phyloP scores from a whole-genome alignment of 2,329 filamentous ascomycete genomes.

The Aspergillus sp. region DNA sequence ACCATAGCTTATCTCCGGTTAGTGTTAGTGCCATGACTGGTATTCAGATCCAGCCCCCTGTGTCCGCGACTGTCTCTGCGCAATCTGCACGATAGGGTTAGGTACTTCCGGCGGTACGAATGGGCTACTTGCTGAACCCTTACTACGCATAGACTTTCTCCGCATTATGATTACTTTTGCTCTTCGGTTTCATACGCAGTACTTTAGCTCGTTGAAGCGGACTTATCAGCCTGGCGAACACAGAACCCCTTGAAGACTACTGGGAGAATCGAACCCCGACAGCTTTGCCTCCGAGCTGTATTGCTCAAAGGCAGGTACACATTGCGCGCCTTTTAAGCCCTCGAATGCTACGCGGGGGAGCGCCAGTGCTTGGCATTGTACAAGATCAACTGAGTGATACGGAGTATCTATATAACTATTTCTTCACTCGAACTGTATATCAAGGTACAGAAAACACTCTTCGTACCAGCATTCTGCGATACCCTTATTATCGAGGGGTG shows the following conservation, averaged over 20 bases:
- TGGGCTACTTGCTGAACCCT: neutral
- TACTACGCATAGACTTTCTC: too few relatives aligned
- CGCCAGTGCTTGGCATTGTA: neutral
- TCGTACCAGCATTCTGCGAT: neutral
- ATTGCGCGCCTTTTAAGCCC: neutral
- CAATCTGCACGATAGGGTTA: neutral
- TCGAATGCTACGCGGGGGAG: neutral
- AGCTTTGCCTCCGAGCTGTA: neutral
- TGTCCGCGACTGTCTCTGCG: neutral
- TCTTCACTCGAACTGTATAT: too few relatives aligned
- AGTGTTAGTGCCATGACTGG: neutral
- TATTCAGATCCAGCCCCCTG: neutral
- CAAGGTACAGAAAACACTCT: too few relatives aligned
- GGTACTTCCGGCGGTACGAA: neutral
- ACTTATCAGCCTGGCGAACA: neutral
- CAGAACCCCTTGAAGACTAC: neutral
- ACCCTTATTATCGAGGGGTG: neutral
- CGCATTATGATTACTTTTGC: too few relatives aligned
- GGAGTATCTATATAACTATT: too few relatives aligned
- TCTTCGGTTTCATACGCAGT: neutral
- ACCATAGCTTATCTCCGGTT: neutral
- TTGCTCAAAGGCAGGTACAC: neutral
- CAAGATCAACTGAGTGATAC: too few relatives aligned
- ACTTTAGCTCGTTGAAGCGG: neutral
- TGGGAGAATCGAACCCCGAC: neutral